phyloP scores from a whole-genome alignment of 2,329 filamentous ascomycete genomes.

The Plectosphaerella cucumerina region DNA sequence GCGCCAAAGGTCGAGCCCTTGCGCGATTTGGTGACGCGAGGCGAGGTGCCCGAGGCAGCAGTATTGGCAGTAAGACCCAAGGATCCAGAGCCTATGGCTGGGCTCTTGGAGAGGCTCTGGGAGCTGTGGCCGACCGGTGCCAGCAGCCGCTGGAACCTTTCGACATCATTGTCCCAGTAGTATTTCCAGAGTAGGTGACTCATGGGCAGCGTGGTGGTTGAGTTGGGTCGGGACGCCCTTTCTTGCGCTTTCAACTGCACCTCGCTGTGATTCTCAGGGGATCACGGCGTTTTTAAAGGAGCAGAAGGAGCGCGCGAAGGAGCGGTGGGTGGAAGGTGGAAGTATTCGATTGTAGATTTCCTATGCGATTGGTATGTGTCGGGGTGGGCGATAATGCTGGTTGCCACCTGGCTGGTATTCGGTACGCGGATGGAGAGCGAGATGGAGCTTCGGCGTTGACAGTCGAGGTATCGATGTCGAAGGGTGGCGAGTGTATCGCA shows the following conservation, averaged over 20 bases:
- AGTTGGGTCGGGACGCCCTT: slow-evolving; percentile 24
- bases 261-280: slow-evolving; percentile 83
- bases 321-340: slow-evolving; percentile 12
- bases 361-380: slow-evolving; percentile 5
- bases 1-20: slow-evolving; percentile 48
- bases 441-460: background rate
- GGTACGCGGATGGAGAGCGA: background rate
- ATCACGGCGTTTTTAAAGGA: slow-evolving; percentile 93
- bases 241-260: slow-evolving; percentile 59
- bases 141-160: slow-evolving; percentile 86
- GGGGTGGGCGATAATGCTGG: background rate
- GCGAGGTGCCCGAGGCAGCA: slow-evolving; percentile 37
- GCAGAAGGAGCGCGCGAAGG: slow-evolving; percentile 34
- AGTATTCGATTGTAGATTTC: too few relatives aligned
- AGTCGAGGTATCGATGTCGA: too few relatives aligned
- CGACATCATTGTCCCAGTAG: slow-evolving; percentile 97
- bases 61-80: background rate
- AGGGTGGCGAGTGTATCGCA: too few relatives aligned
- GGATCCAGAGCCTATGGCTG: slow-evolving; percentile 27
- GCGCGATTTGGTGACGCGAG: slow-evolving; percentile 46
- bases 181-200: slow-evolving; percentile 96
- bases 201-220: slow-evolving; percentile 65
- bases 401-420: slow-evolving; percentile 10
- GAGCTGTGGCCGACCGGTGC: slow-evolving; percentile 61
- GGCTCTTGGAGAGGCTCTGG: slow-evolving; percentile 47